Percentiles rank a stretch among this genome's conserved stretches.
phyloP scores from a whole-genome alignment of 306 rosid genomes.

The Betula pendula region DNA sequence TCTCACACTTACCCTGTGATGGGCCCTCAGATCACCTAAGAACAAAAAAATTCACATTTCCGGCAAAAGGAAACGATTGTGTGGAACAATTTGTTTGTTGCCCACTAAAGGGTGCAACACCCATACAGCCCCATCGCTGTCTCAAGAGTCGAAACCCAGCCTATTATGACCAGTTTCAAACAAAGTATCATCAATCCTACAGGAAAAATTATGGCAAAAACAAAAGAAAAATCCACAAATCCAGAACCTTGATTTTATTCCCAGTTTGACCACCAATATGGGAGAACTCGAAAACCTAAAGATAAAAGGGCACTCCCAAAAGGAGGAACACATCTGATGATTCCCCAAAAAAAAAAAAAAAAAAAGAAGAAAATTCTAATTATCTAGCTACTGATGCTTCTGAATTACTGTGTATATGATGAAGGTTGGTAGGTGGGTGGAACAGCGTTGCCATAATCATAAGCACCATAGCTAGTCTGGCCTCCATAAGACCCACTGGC shows the following conservation, averaged over 20 bases:
- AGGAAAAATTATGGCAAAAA: too few relatives aligned
- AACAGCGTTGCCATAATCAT: slow-evolving; percentile 53
- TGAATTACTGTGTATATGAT: slow-evolving; percentile 37
- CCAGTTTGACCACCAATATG: neutral
- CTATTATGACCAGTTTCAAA: too few relatives aligned
- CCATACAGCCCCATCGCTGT: too few relatives aligned
- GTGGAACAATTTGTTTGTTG: too few relatives aligned
- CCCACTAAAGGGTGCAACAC: too few relatives aligned
- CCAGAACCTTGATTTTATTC: neutral
- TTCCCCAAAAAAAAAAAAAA: neutral
- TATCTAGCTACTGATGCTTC: slow-evolving; percentile 29
- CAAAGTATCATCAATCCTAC: too few relatives aligned
- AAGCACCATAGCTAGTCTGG: slow-evolving; percentile 53
- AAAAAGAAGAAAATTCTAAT: neutral
- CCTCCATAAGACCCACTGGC: slow-evolving; percentile 50
- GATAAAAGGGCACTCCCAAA: neutral
- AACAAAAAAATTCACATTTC: too few relatives aligned
- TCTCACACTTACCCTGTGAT: too few relatives aligned
- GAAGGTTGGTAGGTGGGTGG: slow-evolving; percentile 60
- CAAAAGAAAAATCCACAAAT: neutral
- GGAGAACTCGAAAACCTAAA: neutral
- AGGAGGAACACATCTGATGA: neutral
- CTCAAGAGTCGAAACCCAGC: too few relatives aligned
- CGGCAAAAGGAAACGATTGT: too few relatives aligned
- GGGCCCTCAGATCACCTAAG: too few relatives aligned